These are phyloP conservation scores for Fusarium odoratissimum DNA, from an alignment of 2,329 filamentous ascomycete genomes.

Conservation along the genomic window DNA sequence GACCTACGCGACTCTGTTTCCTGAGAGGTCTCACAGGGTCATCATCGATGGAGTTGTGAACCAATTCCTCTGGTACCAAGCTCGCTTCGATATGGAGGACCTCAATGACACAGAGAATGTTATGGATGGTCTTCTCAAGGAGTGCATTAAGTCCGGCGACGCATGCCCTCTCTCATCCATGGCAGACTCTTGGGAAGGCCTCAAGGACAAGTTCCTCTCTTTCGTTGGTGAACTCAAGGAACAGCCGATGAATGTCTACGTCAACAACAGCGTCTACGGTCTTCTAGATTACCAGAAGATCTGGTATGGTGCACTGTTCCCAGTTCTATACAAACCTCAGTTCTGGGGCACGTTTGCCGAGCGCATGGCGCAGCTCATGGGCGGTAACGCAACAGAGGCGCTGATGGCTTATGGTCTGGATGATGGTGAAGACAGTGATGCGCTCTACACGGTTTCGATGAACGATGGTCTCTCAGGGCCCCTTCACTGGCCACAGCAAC, in stretches of 20 bases:
- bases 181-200: conserved; percentile 50
- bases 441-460: conserved; percentile 39
- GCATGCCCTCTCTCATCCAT: conserved; percentile 57
- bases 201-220: conserved; percentile 48
- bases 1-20: conserved; percentile 55
- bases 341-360: conserved; percentile 53
- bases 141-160: conserved; percentile 56
- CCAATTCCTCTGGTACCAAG: conserved; percentile 50
- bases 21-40: conserved; percentile 48
- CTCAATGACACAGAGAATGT: conserved; percentile 47
- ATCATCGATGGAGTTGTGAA: conserved; percentile 53
- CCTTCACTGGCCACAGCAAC: conserved; percentile 49
- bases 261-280: conserved; percentile 56
- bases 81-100: conserved; percentile 40
- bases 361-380: conserved; percentile 49
- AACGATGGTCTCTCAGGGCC: conserved; percentile 45
- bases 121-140: conserved; percentile 49
- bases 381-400: conserved; percentile 55
- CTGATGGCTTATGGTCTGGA: conserved; percentile 50
- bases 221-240: conserved; percentile 50
- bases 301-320: conserved; percentile 53
- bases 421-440: conserved; percentile 40
- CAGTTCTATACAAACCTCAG: conserved; percentile 52
- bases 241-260: conserved; percentile 56
- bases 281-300: conserved; percentile 52